Evolutionary conservation across 129 eudicot genomes (phyloP).

Genomic region (Flaveria linearis): DNA sequence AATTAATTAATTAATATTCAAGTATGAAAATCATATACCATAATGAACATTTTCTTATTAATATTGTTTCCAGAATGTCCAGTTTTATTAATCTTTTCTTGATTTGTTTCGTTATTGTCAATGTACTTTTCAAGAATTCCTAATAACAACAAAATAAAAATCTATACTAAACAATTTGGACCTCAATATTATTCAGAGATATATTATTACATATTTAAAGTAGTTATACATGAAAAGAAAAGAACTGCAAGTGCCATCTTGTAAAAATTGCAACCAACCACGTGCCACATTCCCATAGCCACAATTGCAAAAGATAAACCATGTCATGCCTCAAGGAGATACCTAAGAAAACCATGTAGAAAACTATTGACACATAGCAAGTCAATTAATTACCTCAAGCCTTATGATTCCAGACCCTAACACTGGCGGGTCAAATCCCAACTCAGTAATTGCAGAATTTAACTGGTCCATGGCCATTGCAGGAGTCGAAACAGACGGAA

Average conservation of each 20-base stretch:
- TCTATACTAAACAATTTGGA: too few relatives aligned
- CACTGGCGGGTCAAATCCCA: constrained; percentile 48
- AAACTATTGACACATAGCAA: neutral
- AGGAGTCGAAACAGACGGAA: constrained; percentile 57
- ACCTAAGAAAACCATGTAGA: neutral
- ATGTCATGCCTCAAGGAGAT: neutral
- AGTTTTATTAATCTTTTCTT: too few relatives aligned
- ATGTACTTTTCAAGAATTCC: too few relatives aligned
- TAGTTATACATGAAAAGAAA: neutral
- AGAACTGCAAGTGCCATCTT: constrained; percentile 18
- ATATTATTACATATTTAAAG: too few relatives aligned
- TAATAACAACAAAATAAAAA: too few relatives aligned
- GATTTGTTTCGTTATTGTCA: too few relatives aligned
- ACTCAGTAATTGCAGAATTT: constrained; percentile 52
- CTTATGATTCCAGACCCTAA: constrained; percentile 73
- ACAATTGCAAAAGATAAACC: constrained; percentile 5
- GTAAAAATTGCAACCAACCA: constrained; percentile 34
- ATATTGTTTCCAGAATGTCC: neutral
- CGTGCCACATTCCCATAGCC: constrained; percentile 36
- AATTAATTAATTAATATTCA: neutral
- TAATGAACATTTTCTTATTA: neutral
- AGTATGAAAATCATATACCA: neutral
- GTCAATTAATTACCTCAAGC: constrained; percentile 53
- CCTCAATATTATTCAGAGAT: too few relatives aligned
- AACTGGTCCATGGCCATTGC: constrained; percentile 71